Evolutionary conservation across 139 green algal species (phyloP), one percentile per base, ranked within the genome.

Genomic region (Ettlia oleoabundans): DNA sequence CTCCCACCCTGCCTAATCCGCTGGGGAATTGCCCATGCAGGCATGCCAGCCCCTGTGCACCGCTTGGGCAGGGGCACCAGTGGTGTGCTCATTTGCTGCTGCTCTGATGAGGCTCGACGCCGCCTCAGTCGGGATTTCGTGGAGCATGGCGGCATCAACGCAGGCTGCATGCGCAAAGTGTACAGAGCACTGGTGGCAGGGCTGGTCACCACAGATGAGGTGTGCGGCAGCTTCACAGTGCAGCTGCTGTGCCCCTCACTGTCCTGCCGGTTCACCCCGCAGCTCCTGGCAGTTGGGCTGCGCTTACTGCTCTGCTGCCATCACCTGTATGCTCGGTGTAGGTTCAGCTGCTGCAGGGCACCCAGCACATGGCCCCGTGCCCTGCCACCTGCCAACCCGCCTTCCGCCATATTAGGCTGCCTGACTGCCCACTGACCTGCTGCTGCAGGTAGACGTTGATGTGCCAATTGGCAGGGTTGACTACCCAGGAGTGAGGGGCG

Each of bases 11-110:
- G n/a, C n/a, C n/a, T n/a, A n/a, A n/a, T n/a, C n/a, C n/a, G n/a
- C n/a, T n/a, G n/a, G n/a, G n/a, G n/a, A n/a, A n/a, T n/a, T n/a
- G n/a, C n/a, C n/a, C n/a, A n/a, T n/a, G 32, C 64, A 42, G 66
- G n/a, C 21, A 37, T 81, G 53, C 88, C 88, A 1, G 83, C 82
- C 0, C 88, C 88, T 0, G 80, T 87, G 40, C 88, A 91, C 53
- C 70, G 85, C 1, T 72, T 90, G 55, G 88, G 88, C 0, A 64
- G 88, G 2, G 88, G 88, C 43, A 91, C 88, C 61, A 87, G 78
- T 53, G 87, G 87, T 80, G 42, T 92, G 26, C 78, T 92, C 63
- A 69, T 92, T 41, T 90, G 86, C 51, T 84, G 83, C 1, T 81
- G 78, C 62, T 88, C 81, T 1, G 22, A 62, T 0, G 41, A 33